Conservation (phyloP, 2,329 filamentous ascomycete species). For the Fusarium xylarioides region DNA sequence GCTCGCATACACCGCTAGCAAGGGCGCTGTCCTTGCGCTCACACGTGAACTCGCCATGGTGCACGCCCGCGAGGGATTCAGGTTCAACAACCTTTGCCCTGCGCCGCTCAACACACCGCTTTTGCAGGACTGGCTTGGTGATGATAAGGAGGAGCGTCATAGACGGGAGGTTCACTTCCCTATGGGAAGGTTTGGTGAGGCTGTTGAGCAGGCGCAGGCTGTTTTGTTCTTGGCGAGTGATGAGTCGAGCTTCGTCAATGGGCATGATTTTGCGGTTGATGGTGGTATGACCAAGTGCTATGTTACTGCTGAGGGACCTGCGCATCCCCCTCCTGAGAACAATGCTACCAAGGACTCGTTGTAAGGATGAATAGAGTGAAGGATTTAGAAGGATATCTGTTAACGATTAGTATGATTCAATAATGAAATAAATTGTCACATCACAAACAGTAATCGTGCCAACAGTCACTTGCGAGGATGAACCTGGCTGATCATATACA, state of each 20-base stretch:
- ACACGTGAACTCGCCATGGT: constrained; percentile 92
- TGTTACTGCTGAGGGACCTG: constrained; percentile 71
- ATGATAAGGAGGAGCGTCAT: constrained; percentile 81
- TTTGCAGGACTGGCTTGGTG: constrained; percentile 91
- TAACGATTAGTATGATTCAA: constrained; percentile 33
- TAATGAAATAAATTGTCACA: constrained; percentile 23
- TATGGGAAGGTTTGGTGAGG: constrained; percentile 86
- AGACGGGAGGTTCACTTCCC: constrained; percentile 92
- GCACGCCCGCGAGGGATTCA: constrained; percentile 86
- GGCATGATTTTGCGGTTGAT: constrained; percentile 92
- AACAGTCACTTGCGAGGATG: constrained; percentile 10
- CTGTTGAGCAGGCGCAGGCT: constrained; percentile 91
- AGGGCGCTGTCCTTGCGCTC: constrained; percentile 89
- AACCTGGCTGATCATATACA: constrained; percentile 8
- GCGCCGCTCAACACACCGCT: constrained; percentile 92
- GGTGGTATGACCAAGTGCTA: constrained; percentile 97
- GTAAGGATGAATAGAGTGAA: background rate
- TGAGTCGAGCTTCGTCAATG: constrained; percentile 90
- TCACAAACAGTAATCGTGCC: background rate
- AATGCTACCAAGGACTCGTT: constrained; percentile 64
- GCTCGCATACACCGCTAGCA: constrained; percentile 91
- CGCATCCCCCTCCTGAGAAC: constrained; percentile 64
- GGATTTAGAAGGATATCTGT: background rate
- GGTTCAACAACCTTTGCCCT: constrained; percentile 91
- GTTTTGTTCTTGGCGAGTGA: constrained; percentile 89